Conservation (phyloP, 441 rosid genomes). For the Populus hybrid region DNA sequence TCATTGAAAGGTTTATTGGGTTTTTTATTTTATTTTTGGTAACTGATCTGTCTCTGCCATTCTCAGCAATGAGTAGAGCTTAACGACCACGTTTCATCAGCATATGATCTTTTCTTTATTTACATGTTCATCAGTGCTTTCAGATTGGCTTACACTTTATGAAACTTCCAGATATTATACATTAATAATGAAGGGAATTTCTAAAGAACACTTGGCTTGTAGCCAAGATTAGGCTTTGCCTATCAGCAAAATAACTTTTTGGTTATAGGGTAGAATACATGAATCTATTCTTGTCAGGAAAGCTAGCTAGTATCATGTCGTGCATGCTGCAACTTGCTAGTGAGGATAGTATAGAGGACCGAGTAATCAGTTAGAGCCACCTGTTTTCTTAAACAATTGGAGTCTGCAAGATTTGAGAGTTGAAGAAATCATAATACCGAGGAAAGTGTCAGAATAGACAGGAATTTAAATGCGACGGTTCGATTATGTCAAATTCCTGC, state of each 20-base stretch:
- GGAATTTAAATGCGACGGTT: not conserved
- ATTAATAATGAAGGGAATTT: not conserved
- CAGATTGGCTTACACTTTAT: not conserved
- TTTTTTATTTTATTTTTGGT: no score
- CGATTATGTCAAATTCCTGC: not conserved
- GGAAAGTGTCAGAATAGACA: not conserved
- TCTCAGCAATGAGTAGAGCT: no score
- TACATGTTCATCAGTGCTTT: not conserved
- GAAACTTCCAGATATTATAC: not conserved
- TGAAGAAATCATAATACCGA: not conserved
- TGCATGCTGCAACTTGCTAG: not conserved
- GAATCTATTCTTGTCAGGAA: not conserved
- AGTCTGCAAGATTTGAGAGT: not conserved
- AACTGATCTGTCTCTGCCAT: no score
- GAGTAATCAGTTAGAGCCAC: not conserved
- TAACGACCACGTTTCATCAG: no score
- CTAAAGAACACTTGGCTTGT: not conserved
- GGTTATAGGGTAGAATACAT: not conserved
- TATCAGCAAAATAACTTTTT: not conserved
- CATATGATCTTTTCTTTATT: no score
- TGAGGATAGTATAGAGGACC: not conserved
- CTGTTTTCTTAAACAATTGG: not conserved
- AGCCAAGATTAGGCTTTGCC: not conserved
- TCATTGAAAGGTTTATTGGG: no score
- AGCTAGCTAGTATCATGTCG: slow-evolving; percentile 1